Conservation (phyloP, 306 rosid genomes). For the Prunus kanzakura region DNA sequence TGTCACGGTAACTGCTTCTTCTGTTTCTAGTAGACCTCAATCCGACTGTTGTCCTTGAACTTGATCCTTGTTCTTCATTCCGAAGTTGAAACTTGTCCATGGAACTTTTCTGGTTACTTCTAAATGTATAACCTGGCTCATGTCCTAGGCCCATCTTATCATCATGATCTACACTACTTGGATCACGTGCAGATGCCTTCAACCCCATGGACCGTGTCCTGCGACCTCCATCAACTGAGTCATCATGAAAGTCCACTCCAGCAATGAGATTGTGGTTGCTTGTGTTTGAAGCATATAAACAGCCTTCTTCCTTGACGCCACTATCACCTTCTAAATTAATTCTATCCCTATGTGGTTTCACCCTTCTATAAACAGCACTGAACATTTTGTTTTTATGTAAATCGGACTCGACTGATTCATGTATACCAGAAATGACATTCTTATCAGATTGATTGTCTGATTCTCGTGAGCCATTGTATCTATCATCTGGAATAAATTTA, state of each 20-base stretch:
- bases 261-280: conserved; percentile 42
- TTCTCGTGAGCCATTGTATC: conserved; percentile 45
- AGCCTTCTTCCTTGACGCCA: conserved; percentile 51
- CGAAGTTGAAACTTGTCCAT: conserved; percentile 39
- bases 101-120: conserved; percentile 42
- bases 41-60: conserved; percentile 73
- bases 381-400: conserved; percentile 59
- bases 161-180: conserved; percentile 38
- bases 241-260: conserved; percentile 41
- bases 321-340: conserved; percentile 43
- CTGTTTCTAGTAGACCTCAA: conserved; percentile 85
- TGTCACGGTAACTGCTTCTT: conserved; percentile 55
- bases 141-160: conserved; percentile 38
- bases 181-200: conserved; percentile 39
- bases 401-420: conserved; percentile 42
- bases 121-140: conserved; percentile 41
- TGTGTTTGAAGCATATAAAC: conserved; percentile 56
- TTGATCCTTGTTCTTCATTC: conserved; percentile 63
- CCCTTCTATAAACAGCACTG: conserved; percentile 74
- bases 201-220: conserved; percentile 47
- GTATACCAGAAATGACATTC: conserved; percentile 23
- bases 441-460: conserved; percentile 36
- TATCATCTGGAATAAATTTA: conserved; percentile 34
- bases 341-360: conserved; percentile 57
- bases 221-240: conserved; percentile 38